Evolutionary conservation across 2,329 filamentous ascomycete species (phyloP).

Genomic region (Coccinonectria pachysandricola): DNA sequence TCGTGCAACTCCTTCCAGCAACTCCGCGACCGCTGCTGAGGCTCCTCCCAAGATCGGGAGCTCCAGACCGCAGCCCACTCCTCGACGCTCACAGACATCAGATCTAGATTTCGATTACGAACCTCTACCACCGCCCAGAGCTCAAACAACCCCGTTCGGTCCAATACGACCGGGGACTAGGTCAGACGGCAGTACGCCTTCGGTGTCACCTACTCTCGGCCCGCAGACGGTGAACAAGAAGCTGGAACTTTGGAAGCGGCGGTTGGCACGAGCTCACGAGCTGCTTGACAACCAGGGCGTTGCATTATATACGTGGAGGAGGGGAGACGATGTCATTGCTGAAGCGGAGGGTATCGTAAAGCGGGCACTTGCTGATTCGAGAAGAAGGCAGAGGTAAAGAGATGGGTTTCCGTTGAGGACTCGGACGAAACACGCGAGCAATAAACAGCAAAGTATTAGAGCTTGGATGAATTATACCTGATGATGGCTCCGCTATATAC

Average conservation of each 20-base stretch:
- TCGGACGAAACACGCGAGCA: too few species aligned
- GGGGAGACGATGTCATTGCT: slow-evolving; percentile 56
- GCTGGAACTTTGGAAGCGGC: slow-evolving; percentile 59
- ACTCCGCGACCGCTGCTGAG: too few species aligned
- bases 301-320: slow-evolving; percentile 61
- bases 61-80: slow-evolving; percentile 19
- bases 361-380: slow-evolving; percentile 38
- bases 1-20: slow-evolving; percentile 29
- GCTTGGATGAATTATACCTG: neutral
- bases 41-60: slow-evolving; percentile 1
- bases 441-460: neutral
- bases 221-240: slow-evolving; percentile 49
- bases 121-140: slow-evolving; percentile 24
- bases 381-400: slow-evolving; percentile 12
- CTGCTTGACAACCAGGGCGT: slow-evolving; percentile 55
- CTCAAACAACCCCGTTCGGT: slow-evolving; percentile 11
- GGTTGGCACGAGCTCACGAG: slow-evolving; percentile 56
- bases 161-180: slow-evolving; percentile 19
- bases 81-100: slow-evolving; percentile 21
- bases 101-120: slow-evolving; percentile 34
- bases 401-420: too few species aligned
- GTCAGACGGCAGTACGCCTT: slow-evolving; percentile 24
- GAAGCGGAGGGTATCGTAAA: slow-evolving; percentile 57
- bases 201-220: slow-evolving; percentile 24
- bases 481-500: too few species aligned